Conservation (phyloP, 2,329 filamentous ascomycete genomes). For the Diatrype stigma region DNA sequence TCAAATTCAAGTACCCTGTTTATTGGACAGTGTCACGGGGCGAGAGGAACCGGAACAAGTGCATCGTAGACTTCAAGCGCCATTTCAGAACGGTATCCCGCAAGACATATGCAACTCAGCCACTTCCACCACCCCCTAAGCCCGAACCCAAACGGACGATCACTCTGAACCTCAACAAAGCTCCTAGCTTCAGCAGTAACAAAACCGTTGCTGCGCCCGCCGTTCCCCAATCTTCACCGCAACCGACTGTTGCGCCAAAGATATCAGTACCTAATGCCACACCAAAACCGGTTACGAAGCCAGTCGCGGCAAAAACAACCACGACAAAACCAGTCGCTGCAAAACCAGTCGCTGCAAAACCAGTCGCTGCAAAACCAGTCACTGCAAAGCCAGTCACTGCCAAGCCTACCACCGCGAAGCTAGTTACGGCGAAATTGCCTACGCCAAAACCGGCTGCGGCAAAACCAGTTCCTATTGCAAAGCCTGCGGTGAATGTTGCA, state of each 20-base stretch:
- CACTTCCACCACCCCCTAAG: slow-evolving; percentile 13
- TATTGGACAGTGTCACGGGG: slow-evolving; percentile 37
- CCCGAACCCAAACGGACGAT: slow-evolving; percentile 28
- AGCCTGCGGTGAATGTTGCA: slow-evolving; percentile 2
- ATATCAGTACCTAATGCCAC: too few relatives aligned
- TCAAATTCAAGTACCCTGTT: slow-evolving; percentile 44
- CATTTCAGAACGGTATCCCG: slow-evolving; percentile 23
- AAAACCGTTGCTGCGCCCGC: slow-evolving; percentile 13
- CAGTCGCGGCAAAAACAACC: too few relatives aligned
- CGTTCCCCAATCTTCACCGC: slow-evolving; percentile 5
- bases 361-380: too few relatives aligned
- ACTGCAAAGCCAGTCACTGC: too few relatives aligned
- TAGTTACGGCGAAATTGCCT: slow-evolving; percentile 2
- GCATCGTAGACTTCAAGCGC: slow-evolving; percentile 20
- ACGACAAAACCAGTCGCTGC: too few relatives aligned
- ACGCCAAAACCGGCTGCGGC: slow-evolving; percentile 1
- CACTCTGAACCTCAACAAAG: slow-evolving; percentile 27
- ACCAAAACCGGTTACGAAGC: too few relatives aligned
- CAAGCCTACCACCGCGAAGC: slow-evolving; percentile 3
- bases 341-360: too few relatives aligned
- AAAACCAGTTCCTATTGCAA: not conserved
- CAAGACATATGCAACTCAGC: slow-evolving; percentile 17
- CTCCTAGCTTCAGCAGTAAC: slow-evolving; percentile 15
- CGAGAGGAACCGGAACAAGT: slow-evolving; percentile 19
- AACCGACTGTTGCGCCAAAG: slow-evolving; percentile 2